Evolutionary conservation across 179 eudicot genomes (phyloP), one percentile per base, ranked within the genome.

Genomic region (Kewa caespitosa): DNA sequence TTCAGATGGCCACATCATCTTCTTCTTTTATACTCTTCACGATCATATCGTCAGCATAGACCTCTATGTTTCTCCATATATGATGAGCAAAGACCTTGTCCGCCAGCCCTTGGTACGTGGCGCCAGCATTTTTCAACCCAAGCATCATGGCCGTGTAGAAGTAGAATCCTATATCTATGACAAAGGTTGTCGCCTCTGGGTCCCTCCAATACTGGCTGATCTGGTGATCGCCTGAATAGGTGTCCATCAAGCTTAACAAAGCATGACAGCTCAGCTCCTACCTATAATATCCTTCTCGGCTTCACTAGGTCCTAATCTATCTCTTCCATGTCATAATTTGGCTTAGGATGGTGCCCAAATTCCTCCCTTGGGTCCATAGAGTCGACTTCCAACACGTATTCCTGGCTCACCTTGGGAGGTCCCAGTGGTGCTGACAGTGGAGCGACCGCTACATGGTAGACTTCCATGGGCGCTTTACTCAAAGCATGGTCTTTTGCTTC

Each of bases 201-300:
- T 72, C 72, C 4, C 27, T 11, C 0, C 0, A 0, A 42, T 18
- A 25, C 1, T 57, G 22, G 0, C 30, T n/a, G 1, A 70, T 50
- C n/a, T 76, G 79, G 30, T 76, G 66, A 14, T 67, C 67, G 0
- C 79, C 66, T 0, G 61, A 76, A 9, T 4, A 76, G 0, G 52
- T 67, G 3, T 76, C 66, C 65, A 76, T 38, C 0, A 76, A 36
- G 43, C 73, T 67, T 10, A 76, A 17, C 1, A 73, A 11, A 17
- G 11, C 37, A 2, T 73, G 17, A 0, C 69, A 38, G 12, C 4
- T 3, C n/a, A n/a, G n/a, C n/a, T n/a, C n/a, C n/a, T n/a, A n/a
- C n/a, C n/a, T n/a, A n/a, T n/a, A n/a, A n/a, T n/a, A n/a, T n/a
- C n/a, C n/a, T n/a, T n/a, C n/a, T n/a, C n/a, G n/a, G n/a, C n/a